Evolutionary conservation across 495 filamentous ascomycete genomes (phyloP).

Genomic region (Mycothermus thermophilus): DNA sequence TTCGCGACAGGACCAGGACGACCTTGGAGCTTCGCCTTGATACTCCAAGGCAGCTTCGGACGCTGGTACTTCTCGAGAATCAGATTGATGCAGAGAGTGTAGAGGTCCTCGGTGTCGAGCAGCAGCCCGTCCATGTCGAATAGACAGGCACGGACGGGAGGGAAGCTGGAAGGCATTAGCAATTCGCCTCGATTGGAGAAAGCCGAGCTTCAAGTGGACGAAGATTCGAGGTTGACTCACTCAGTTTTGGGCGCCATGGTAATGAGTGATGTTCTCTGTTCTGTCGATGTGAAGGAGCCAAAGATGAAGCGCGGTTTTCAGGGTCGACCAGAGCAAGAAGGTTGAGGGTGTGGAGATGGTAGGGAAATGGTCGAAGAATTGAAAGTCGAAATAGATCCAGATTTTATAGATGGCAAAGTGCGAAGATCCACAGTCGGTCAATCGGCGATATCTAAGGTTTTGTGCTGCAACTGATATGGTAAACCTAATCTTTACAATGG

Average conservation of each 20-base stretch:
- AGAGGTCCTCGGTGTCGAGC: constrained; percentile 86
- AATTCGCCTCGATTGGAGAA: no score
- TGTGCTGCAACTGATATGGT: no score
- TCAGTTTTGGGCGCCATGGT: constrained; percentile 30
- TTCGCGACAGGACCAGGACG: constrained; percentile 58
- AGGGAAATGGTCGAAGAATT: no score
- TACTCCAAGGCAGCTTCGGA: constrained; percentile 67
- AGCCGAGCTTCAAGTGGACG: no score
- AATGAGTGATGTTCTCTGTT: background rate
- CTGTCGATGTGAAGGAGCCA: constrained; percentile 59
- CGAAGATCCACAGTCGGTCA: no score
- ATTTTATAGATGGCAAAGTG: no score
- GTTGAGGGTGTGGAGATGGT: no score
- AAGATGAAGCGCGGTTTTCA: no score
- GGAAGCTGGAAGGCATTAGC: constrained; percentile 36
- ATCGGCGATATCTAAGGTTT: no score
- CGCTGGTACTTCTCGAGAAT: constrained; percentile 62
- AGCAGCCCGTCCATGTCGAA: constrained; percentile 99
- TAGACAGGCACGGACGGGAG: constrained; percentile 77
- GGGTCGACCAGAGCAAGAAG: no score
- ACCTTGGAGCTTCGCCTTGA: constrained; percentile 95
- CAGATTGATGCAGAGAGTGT: constrained; percentile 69
- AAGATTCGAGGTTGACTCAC: constrained; percentile 16
- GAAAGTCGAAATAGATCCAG: no score
- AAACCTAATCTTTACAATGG: no score